A percentile compares a stretch with the other conserved stretches of the same genome.
Evolutionary conservation across 1,284 basidiomycete genomes (phyloP).

Genomic region (Ganoderma boninense): DNA sequence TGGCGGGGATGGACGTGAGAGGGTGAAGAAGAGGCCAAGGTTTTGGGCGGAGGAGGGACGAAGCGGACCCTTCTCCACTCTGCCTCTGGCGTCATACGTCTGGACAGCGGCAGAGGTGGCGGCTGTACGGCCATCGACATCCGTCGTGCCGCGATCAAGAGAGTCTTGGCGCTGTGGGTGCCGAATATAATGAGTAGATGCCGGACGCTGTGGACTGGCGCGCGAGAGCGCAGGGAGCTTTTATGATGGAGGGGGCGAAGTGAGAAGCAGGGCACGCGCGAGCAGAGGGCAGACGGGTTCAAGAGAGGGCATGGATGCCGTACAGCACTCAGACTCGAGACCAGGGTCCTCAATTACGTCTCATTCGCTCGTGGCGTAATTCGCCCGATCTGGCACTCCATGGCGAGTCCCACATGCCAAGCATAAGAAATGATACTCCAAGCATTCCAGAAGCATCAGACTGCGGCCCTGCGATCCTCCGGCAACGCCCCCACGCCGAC

Average conservation of each 20-base stretch:
- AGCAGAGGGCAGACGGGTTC: neutral
- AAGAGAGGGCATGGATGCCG: neutral
- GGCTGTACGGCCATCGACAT: slow-evolving; percentile 3
- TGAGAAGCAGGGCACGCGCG: neutral
- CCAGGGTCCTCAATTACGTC: neutral
- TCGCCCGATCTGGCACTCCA: neutral
- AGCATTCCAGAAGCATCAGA: neutral
- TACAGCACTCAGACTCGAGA: neutral
- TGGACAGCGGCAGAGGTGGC: neutral
- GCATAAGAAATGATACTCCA: too few relatives aligned
- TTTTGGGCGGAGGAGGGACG: neutral
- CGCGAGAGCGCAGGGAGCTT: neutral
- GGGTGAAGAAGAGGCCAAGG: slow-evolving; percentile 6
- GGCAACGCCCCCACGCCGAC: neutral
- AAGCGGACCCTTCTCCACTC: neutral
- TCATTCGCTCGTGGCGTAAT: neutral
- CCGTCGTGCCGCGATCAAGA: neutral
- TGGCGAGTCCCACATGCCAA: neutral
- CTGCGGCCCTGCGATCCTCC: neutral
- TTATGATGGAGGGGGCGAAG: neutral
- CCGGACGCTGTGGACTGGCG: neutral
- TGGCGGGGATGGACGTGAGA: slow-evolving; percentile 1
- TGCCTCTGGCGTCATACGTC: neutral
- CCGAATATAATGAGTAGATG: neutral
- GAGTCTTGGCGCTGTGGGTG: neutral